Base-by-base conservation (phyloP, 192 early-diverging fungal species). In the Podochytrium sp. region DNA sequence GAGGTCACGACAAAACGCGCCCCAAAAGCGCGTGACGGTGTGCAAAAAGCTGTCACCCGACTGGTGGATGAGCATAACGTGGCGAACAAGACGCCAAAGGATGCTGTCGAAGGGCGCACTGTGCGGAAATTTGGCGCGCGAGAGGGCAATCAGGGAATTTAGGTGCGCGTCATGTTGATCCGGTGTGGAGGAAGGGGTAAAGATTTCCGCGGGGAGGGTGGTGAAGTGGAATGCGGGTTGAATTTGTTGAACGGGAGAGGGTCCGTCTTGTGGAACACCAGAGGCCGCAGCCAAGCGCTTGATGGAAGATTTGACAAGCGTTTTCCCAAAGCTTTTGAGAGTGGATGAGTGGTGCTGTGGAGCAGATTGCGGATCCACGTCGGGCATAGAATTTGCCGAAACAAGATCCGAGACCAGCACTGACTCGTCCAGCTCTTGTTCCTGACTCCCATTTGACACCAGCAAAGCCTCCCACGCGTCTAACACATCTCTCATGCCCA, bases 391-490 rank as follows among this genome's bases (percentile, higher is more conserved):
- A n/a, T n/a, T n/a, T n/a, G n/a, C n/a, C n/a, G n/a, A n/a, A n/a
- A n/a, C n/a, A n/a, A n/a, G n/a, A n/a, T n/a, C n/a, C n/a, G n/a
- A n/a, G n/a, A n/a, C n/a, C n/a, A n/a, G n/a, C n/a, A n/a, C n/a
- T n/a, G n/a, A n/a, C n/a, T n/a, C n/a, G n/a, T n/a, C n/a, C n/a
- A n/a, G n/a, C n/a, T n/a, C n/a, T n/a, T n/a, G n/a, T n/a, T n/a
- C n/a, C n/a, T n/a, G n/a, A n/a, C n/a, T n/a, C n/a, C n/a, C n/a
- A n/a, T n/a, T n/a, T n/a, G n/a, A n/a, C n/a, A n/a, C n/a, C n/a
- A n/a, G n/a, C n/a, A n/a, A n/a, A n/a, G n/a, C n/a, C n/a, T n/a
- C 52, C 65, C 65, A 70, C 7, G 67, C 33, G 35, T 70, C 67
- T 52, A 70, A 65, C 2, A 65, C 20, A 18, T 23, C 37, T 16